phyloP scores from a whole-genome alignment of 1,284 basidiomycete species.

The Amylostereum areolatum region DNA sequence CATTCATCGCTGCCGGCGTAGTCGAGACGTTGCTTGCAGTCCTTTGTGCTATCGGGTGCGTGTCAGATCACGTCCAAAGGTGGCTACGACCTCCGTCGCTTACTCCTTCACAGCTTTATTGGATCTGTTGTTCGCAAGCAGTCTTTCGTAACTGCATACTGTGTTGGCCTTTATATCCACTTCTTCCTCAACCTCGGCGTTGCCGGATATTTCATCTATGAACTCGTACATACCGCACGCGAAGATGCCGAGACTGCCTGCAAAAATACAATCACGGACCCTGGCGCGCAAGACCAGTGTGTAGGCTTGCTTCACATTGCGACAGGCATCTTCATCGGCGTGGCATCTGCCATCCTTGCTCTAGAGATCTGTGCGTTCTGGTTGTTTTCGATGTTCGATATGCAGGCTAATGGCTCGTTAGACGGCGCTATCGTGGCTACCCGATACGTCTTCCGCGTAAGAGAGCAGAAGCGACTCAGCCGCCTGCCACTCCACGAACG shows the following conservation, averaged over 20 bases:
- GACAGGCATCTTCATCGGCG: constrained; percentile 39
- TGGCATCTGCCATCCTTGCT: constrained; percentile 38
- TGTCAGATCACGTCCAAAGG: constrained; percentile 2
- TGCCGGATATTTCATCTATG: constrained; percentile 45
- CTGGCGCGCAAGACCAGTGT: constrained; percentile 38
- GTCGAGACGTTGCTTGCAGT: constrained; percentile 46
- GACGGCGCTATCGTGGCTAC: constrained; percentile 54
- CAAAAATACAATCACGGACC: constrained; percentile 35
- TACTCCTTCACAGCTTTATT: constrained; percentile 36
- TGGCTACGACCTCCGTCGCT: neutral
- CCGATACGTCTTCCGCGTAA: constrained; percentile 53
- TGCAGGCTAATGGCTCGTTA: constrained; percentile 18
- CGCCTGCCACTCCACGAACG: constrained; percentile 24
- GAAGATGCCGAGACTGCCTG: constrained; percentile 40
- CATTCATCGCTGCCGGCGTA: constrained; percentile 42
- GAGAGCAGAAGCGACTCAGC: constrained; percentile 39
- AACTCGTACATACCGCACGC: constrained; percentile 39
- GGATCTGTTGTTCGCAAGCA: constrained; percentile 58
- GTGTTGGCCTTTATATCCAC: constrained; percentile 47
- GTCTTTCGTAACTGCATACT: constrained; percentile 28
- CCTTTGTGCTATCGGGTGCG: constrained; percentile 50
- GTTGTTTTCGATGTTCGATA: neutral
- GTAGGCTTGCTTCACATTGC: constrained; percentile 33
- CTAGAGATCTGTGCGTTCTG: constrained; percentile 45
- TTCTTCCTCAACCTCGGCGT: constrained; percentile 50